A percentile compares a stretch with the other conserved stretches of the same genome.
phyloP scores from a whole-genome alignment of 225 moss, liverwort and hornwort species.

The Climacium dendroides region DNA sequence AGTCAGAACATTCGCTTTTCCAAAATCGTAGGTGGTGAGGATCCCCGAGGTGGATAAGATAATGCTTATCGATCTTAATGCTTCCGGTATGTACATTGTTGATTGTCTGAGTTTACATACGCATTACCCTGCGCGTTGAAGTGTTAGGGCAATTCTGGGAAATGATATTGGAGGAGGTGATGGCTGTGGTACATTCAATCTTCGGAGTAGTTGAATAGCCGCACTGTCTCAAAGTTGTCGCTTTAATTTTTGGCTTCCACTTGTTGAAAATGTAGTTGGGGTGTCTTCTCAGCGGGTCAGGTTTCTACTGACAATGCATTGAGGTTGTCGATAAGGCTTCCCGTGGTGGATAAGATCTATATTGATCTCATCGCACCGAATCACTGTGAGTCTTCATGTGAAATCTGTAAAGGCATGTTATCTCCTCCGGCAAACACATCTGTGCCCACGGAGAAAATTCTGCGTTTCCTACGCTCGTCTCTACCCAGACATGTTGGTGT shows the following conservation, averaged over 20 bases:
- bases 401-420: not conserved
- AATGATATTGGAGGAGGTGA: too few species aligned
- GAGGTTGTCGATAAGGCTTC: accelerated
- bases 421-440: not conserved
- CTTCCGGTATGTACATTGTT: not conserved
- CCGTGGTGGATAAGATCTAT: not conserved
- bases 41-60: accelerated
- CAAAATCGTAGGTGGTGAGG: too few species aligned
- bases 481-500: not conserved
- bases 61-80: accelerated
- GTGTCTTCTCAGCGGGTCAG: accelerated
- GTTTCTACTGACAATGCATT: too few species aligned
- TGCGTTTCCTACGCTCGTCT: not conserved
- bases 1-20: too few species aligned
- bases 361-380: not conserved
- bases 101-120: too few species aligned
- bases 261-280: not conserved
- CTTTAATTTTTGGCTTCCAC: too few species aligned
- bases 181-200: not conserved
- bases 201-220: not conserved
- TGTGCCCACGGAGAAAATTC: too few species aligned
- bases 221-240: too few species aligned
- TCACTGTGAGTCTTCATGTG: too few species aligned
- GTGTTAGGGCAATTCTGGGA: accelerated
- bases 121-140: too few species aligned